These are phyloP conservation scores for Mycena sanguinolenta DNA, from an alignment of 768 basidiomycete species.

Conservation along the genomic window DNA sequence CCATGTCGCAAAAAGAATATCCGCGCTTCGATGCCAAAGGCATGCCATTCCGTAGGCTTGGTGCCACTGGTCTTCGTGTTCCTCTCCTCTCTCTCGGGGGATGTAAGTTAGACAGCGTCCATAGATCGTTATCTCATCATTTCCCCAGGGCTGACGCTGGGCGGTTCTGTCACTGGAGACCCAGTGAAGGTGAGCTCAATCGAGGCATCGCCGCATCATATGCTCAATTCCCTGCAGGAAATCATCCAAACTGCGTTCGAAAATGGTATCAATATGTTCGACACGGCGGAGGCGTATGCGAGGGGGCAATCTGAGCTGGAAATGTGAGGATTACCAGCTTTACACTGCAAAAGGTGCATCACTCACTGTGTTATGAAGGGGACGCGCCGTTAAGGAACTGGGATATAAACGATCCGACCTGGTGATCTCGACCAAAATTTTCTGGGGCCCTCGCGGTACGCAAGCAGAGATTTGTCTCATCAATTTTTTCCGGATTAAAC, in stretches of 20 bases:
- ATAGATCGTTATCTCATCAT: not conserved
- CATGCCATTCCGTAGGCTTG: conserved; percentile 64
- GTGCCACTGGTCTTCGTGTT: conserved; percentile 66
- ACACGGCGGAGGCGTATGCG: conserved; percentile 77
- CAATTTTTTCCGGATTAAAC: not conserved
- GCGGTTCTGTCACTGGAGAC: conserved; percentile 35
- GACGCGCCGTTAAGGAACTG: conserved; percentile 82
- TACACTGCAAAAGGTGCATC: too few relatives aligned
- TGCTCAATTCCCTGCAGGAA: conserved; percentile 63
- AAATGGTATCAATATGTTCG: conserved; percentile 65
- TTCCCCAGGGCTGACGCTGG: conserved; percentile 35
- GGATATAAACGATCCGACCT: conserved; percentile 75
- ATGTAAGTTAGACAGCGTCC: conserved; percentile 56
- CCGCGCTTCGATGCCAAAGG: conserved; percentile 53
- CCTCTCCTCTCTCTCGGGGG: conserved; percentile 72
- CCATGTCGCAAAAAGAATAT: conserved; percentile 31
- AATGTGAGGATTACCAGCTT: conserved; percentile 62
- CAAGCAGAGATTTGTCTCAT: not conserved
- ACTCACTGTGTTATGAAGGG: conserved; percentile 49
- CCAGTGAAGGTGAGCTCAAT: conserved; percentile 26
- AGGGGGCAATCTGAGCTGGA: conserved; percentile 79
- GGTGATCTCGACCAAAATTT: conserved; percentile 85
- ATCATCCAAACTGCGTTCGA: conserved; percentile 86
- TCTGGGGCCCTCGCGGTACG: conserved; percentile 70
- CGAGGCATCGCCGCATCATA: not conserved